Conservation (phyloP, 805 yeast species). For the Pichia manshurica region DNA sequence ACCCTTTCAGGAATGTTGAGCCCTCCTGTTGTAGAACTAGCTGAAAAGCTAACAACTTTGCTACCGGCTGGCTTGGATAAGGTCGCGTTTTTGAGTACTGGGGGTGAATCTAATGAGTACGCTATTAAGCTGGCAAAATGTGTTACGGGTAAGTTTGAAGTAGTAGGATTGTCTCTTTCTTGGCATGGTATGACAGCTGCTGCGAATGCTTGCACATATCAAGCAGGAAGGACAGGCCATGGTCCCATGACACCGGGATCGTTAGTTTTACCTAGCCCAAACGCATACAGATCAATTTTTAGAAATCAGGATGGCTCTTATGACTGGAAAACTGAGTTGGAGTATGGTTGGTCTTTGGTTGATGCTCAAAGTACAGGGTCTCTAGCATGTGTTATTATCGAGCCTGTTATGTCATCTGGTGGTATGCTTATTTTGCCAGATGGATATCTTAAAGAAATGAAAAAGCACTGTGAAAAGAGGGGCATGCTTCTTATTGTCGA, state of each 20-base stretch:
- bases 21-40: conserved; percentile 27
- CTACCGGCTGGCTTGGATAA: conserved; percentile 23
- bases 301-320: conserved; percentile 25
- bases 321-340: conserved; percentile 27
- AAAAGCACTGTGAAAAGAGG: conserved; percentile 31
- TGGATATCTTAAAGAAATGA: conserved; percentile 27
- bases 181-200: conserved; percentile 31
- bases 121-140: conserved; percentile 31
- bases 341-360: conserved; percentile 25
- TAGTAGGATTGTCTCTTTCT: conserved; percentile 26
- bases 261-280: conserved; percentile 26
- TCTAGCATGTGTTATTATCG: conserved; percentile 45
- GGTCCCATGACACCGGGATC: conserved; percentile 28
- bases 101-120: conserved; percentile 31
- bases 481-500: conserved; percentile 46
- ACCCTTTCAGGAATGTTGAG: conserved; percentile 26
- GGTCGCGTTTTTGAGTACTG: conserved; percentile 27
- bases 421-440: conserved; percentile 42
- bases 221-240: conserved; percentile 25
- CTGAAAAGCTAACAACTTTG: conserved; percentile 24
- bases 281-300: conserved; percentile 25
- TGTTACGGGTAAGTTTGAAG: conserved; percentile 25
- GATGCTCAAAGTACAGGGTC: conserved; percentile 32
- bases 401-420: conserved; percentile 49
- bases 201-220: conserved; percentile 24